Evolutionary conservation across 257 asterid genomes (phyloP), one percentile per base, ranked within the genome.

Genomic region (Scutellaria baicalensis): DNA sequence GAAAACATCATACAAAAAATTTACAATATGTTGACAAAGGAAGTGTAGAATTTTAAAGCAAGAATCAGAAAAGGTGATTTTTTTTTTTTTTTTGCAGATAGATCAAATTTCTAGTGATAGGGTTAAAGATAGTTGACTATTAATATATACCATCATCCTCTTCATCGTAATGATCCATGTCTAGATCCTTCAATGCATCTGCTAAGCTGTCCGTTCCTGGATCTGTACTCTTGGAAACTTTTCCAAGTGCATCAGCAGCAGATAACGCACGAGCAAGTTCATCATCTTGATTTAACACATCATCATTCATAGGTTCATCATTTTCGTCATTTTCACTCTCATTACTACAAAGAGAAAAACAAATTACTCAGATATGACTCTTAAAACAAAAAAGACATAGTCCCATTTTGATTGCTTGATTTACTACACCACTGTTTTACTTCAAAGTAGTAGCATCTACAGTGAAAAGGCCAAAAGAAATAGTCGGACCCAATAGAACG

Each of bases 131-230:
- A 18, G 27, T 36, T 33, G 62, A 56, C 49, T 38, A 8, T 20
- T 16, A 12, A 21, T 47, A 59, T 18, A 40, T 86, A 89, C 96
- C 96, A 69, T 88, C 95, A 27, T 94, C 97, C 75, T 93, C 99
- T 12, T 94, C 90, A 38, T 91, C 97, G 67, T 94, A 94, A 60
- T 80, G 66, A 68, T 91, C 99, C 97, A 94, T 89, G 77, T 89
- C 85, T 45, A 94, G 83, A 66, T 91, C 93, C 77, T 83, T 76
- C 75, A 89, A 52, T 43, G 88, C 95, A 70, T 84, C 89, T 3
- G 84, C 59, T 62, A 91, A 68, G 81, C 76, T 66, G 62, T 87
- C 95, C 4, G 86, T 31, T 64, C 79, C 96, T 3, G 54, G 5
- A 65, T 75, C 79, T 13, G 75, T 43, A 70, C 68, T 72, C 63